These are phyloP conservation scores for Agastache rugosa DNA, from an alignment of 257 asterid genomes.

Conservation along the genomic window DNA sequence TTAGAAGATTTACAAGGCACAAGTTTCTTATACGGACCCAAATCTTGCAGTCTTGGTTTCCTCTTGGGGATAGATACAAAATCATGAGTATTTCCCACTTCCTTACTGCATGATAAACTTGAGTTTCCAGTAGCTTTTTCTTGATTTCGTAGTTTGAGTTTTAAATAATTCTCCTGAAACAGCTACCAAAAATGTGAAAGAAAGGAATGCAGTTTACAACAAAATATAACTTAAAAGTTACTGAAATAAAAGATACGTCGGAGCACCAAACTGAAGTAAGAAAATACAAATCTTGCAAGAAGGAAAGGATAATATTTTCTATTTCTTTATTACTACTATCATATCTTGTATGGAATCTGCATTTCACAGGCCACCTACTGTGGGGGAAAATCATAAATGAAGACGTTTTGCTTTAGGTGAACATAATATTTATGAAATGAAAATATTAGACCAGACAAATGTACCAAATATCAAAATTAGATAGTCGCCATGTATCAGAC, in stretches of 20 bases:
- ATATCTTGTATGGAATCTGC: background rate
- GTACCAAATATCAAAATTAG: background rate
- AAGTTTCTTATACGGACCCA: constrained; percentile 39
- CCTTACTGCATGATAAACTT: constrained; percentile 42
- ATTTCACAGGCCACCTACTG: background rate
- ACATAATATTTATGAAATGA: background rate
- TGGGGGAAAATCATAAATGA: background rate
- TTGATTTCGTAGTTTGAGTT: constrained; percentile 48
- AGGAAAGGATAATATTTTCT: background rate
- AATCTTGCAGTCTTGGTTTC: constrained; percentile 40
- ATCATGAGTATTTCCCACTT: constrained; percentile 30
- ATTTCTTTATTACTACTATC: background rate
- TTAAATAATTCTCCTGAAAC: constrained; percentile 54
- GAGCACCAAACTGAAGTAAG: constrained; percentile 9
- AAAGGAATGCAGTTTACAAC: background rate
- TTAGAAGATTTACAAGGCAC: constrained; percentile 35
- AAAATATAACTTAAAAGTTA: background rate
- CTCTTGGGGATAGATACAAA: constrained; percentile 34
- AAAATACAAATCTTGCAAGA: background rate
- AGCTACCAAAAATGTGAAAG: constrained; percentile 14
- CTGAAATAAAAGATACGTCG: constrained; percentile 7
- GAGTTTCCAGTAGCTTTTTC: constrained; percentile 36
- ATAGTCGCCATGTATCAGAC: background rate
- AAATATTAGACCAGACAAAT: background rate
- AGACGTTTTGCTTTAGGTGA: background rate